Base-by-base conservation (phyloP, 352 stramenopile species). In the Phytophthora brassicae region DNA sequence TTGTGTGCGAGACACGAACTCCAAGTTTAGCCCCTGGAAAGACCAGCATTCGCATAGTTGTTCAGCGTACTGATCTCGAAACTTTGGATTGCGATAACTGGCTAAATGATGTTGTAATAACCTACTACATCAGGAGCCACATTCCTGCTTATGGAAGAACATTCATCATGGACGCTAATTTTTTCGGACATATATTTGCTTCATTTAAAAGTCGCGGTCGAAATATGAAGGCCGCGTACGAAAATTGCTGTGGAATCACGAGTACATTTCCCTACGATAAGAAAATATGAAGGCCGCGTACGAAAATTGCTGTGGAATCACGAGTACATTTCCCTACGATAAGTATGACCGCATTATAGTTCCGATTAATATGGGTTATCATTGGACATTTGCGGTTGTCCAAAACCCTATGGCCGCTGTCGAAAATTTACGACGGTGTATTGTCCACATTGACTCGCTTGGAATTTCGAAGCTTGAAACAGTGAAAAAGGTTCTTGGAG, bases 1-100 rank as follows among this genome's bases (percentile, higher is more conserved):
- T 71, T 26, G 67, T 75, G 57, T 7, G 36, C 8, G 36, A 42
- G 16, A 42, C 13, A 42, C 36, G 22, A n/a, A 42, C 36, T 22
- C 14, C 36, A 22, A 22, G 2, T 8, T 42, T 42, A 22, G 9
- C 9, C 5, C 36, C 36, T 22, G 36, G 16, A 6, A 42, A 16
- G n/a, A 19, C 4, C 14, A 4, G 4, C 3, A 42, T 9, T 1
- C 36, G 36, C 9, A 4, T 42, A 4, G 36, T 42, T 6, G 36
- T 42, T 42, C 36, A 23, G 9, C 16, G 22, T 3, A 42, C 19
- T 9, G 36, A 42, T 42, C 7, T 42, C 36, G 9, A 42, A 8
- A 42, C 36, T 14, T 20, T 42, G 36, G 13, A 42, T 3, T 5
- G 16, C 11, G 36, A 22, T 22, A 4, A 20, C 6, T 42, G 16